Base-by-base conservation (phyloP, 2,329 filamentous ascomycete species). In the Cordyceps militaris region DNA sequence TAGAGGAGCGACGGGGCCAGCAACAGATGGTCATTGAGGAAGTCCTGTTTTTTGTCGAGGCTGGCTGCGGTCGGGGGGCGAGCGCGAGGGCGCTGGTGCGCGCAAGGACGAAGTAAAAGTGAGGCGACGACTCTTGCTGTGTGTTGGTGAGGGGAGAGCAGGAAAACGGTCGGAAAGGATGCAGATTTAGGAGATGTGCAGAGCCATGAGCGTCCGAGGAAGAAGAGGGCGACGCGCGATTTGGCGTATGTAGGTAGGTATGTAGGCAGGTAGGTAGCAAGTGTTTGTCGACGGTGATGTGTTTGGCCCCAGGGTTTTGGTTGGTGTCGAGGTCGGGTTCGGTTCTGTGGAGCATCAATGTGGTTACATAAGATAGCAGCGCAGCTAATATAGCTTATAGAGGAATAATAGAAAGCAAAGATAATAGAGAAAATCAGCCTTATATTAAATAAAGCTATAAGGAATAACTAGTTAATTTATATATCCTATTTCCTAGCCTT, bases 21-120 rank as follows among this genome's bases (percentile, higher is more conserved):
- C 36, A 9, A 24, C 23, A 34, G 34, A 32, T 50, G 23, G 24
- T 56, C 54, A 56, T 56, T 24, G 54, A 56, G 47, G 24, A 49
- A 32, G 44, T 43, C 32, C 11, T 16, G 42, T 49, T 23, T 49
- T 36, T 42, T 42, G 32, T 30, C 34, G 19, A 40, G 32, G 53
- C 23, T 54, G 26, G 40, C 28, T 38, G 21, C 19, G 32, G 8
- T 2, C 13, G 13, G 28, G 21, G 40, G 14, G 34, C 26, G 19
- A 28, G 36, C 50, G 50, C 36, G 30, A 26, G 4, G 53, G 16
- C 42, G 53, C 42, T 48, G 28, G 23, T 28, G 32, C 28, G 28
- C 16, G 42, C 43, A 24, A 19, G 36, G 24, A 16, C 9, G 16
- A 24, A 14, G 42, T 5, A 24, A 8, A 9, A 49, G 28, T 10